These are phyloP conservation scores for Tricladium varicosporioides DNA, from an alignment of 2,329 filamentous ascomycete genomes.

Conservation along the genomic window DNA sequence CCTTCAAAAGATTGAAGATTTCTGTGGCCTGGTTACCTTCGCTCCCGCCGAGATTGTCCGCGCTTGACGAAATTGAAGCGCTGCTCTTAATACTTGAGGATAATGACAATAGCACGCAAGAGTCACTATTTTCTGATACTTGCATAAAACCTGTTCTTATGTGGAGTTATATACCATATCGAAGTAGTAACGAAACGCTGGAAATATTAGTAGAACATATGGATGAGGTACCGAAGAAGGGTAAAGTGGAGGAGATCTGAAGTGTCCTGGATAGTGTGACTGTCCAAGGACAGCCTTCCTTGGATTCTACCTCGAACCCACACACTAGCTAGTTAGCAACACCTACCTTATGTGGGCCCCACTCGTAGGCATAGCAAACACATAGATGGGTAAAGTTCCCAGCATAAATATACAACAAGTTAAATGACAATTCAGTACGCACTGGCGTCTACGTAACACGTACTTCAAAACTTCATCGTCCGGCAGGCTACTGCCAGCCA, in stretches of 20 bases:
- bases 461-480: too few species aligned
- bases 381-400: too few species aligned
- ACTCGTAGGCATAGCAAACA: background rate
- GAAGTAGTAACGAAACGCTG: background rate
- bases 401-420: too few species aligned
- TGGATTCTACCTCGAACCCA: too few species aligned
- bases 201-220: background rate
- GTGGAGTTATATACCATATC: constrained; percentile 1
- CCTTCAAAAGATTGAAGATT: constrained; percentile 10
- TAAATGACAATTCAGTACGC: too few species aligned
- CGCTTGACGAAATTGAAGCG: constrained; percentile 10
- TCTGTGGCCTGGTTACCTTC: constrained; percentile 5
- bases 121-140: constrained; percentile 1
- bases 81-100: constrained; percentile 9
- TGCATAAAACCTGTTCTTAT: background rate
- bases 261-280: constrained; percentile 1
- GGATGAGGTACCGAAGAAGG: background rate
- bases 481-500: too few species aligned
- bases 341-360: too few species aligned
- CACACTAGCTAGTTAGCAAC: too few species aligned
- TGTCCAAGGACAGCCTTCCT: too few species aligned
- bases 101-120: constrained; percentile 3
- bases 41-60: constrained; percentile 7
- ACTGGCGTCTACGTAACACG: too few species aligned
- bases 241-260: constrained; percentile 1